A percentile compares a stretch with the other conserved stretches of the same genome.
Evolutionary conservation across 1,139 yeast genomes (phyloP).

Genomic region (Blastobotrys capitulatus): DNA sequence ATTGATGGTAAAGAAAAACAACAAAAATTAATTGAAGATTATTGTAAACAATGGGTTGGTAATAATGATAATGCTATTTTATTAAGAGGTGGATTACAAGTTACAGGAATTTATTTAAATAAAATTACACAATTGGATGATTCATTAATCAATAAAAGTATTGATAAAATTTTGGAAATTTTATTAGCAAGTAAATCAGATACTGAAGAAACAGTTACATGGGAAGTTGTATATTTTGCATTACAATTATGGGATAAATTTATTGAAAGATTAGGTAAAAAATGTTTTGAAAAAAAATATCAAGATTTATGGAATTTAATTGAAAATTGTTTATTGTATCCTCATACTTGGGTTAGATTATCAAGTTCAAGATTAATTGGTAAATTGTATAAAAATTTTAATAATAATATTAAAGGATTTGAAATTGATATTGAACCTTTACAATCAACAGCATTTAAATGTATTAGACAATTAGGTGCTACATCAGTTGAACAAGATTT

Average conservation of each 20-base stretch:
- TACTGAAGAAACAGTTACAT: slow-evolving; percentile 33
- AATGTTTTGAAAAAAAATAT: slow-evolving; percentile 32
- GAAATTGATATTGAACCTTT: slow-evolving; percentile 29
- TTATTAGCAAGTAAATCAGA: slow-evolving; percentile 21
- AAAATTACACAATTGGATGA: slow-evolving; percentile 40
- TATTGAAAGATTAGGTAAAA: slow-evolving; percentile 26
- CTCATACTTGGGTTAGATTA: slow-evolving; percentile 89
- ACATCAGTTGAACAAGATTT: slow-evolving; percentile 63
- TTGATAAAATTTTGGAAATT: slow-evolving; percentile 20
- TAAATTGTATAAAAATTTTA: slow-evolving; percentile 39
- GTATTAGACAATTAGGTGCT: slow-evolving; percentile 75
- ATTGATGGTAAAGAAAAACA: slow-evolving; percentile 27
- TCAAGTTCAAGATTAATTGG: slow-evolving; percentile 60
- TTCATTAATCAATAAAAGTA: slow-evolving; percentile 20
- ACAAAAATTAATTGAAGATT: slow-evolving; percentile 49
- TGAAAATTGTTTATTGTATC: slow-evolving; percentile 59
- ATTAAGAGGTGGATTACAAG: slow-evolving; percentile 70
- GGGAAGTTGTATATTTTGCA: slow-evolving; percentile 76
- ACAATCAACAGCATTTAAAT: slow-evolving; percentile 62
- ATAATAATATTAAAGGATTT: slow-evolving; percentile 16
- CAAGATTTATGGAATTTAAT: slow-evolving; percentile 48
- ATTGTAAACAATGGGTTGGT: slow-evolving; percentile 62
- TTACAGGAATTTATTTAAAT: slow-evolving; percentile 58
- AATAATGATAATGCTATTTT: slow-evolving; percentile 50
- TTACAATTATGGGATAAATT: slow-evolving; percentile 46